Evolutionary conservation across 2,329 filamentous ascomycete genomes (phyloP), one percentile per base, ranked within the genome.

Genomic region (Pestalotiopsis sp.): DNA sequence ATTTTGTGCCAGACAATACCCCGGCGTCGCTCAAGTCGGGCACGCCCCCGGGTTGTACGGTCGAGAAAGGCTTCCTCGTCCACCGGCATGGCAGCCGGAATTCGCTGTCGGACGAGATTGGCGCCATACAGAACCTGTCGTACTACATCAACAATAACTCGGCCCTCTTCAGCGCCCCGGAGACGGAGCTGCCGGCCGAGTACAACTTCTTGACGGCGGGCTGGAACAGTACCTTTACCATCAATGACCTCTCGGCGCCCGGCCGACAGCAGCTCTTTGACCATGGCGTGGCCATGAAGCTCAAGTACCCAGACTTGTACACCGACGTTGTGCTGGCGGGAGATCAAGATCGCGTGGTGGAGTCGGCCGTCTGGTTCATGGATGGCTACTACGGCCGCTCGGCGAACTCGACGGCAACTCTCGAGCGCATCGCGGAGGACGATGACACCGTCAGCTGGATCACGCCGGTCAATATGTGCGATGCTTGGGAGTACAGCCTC

Each of bases 1-100:
- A 72, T 56, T 74, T 73, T 65, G 68, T 72, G 23, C 73, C 73
- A 17, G 36, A 68, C 6, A 73, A 72, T 63, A 74, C 73, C 2
- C 72, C 71, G 11, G 17, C 59, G 12, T 71, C 71, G 2, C 49
- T 73, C 4, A 27, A 66, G 3, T 68, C 69, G 17, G 72, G 70
- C n/a, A 65, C 67, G 17, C 73, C 75, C 49, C 72, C 74, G 36
- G 73, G 71, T 65, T 75, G 73, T 62, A 66, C 68, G 4, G 70
- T 71, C 5, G 61, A 66, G 1, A 73, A 71, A 60, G 72, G 67
- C 14, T 75, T 75, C 41, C 71, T 75, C 2, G 62, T 75, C 20
- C 73, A 74, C 60, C 67, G 73, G 3, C 73, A 75, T 40, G 73
- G 73, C 31, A 74, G 72, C 40, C 71, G 72, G 4, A 66, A 73